These are phyloP conservation scores for Aspergillus aculeatus DNA, from an alignment of 2,329 filamentous ascomycete genomes.

Conservation along the genomic window DNA sequence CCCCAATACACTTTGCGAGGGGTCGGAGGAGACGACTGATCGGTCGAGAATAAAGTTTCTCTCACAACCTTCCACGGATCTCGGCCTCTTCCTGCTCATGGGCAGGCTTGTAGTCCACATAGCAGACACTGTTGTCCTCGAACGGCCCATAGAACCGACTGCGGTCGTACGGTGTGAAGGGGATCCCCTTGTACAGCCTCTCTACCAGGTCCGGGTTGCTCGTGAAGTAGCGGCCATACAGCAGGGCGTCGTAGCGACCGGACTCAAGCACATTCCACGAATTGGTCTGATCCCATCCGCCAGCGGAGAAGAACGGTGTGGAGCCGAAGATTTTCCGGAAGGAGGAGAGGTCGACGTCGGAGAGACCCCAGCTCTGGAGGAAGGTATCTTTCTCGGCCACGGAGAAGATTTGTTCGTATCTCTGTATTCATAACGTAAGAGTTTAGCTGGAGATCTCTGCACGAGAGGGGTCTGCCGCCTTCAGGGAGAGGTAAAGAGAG, in stretches of 20 bases:
- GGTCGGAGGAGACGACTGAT: background rate
- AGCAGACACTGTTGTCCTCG: constrained; percentile 32
- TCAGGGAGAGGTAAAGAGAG: no score
- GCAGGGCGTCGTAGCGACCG: constrained; percentile 48
- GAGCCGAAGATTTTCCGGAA: constrained; percentile 54
- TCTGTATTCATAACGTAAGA: constrained; percentile 19
- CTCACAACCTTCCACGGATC: background rate
- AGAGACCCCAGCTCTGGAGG: constrained; percentile 49
- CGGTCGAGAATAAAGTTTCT: no score
- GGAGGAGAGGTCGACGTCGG: constrained; percentile 45
- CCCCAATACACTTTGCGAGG: no score
- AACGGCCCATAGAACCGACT: constrained; percentile 46
- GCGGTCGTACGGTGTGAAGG: constrained; percentile 46
- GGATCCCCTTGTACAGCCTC: constrained; percentile 42
- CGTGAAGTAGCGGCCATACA: constrained; percentile 51
- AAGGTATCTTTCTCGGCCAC: constrained; percentile 51
- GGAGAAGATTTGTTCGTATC: constrained; percentile 55
- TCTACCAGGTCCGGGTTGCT: constrained; percentile 52
- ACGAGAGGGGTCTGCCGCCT: background rate
- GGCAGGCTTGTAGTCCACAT: constrained; percentile 30
- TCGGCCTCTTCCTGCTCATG: background rate
- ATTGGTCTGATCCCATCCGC: constrained; percentile 55
- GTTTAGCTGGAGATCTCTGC: background rate
- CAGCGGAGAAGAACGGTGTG: constrained; percentile 57
- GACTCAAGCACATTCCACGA: constrained; percentile 51